Percentiles rank a stretch among this genome's conserved stretches.
phyloP scores from a whole-genome alignment of 2,329 filamentous ascomycete genomes.

The Penicillium sp. region DNA sequence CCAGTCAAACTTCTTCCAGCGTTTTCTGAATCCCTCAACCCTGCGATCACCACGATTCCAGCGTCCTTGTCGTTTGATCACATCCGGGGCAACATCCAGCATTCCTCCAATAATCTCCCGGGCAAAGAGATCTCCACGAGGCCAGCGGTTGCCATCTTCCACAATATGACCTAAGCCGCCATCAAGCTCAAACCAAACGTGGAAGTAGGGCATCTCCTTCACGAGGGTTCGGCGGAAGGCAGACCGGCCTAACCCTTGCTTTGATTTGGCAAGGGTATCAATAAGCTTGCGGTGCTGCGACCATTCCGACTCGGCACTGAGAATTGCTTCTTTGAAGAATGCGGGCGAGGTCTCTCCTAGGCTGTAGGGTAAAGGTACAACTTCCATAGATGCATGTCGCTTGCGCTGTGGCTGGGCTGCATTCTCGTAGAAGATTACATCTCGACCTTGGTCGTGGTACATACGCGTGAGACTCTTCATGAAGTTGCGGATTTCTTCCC shows the following conservation, averaged over 20 bases:
- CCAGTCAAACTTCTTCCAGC: constrained; percentile 95
- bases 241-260: constrained; percentile 66
- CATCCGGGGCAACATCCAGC: constrained; percentile 74
- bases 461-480: constrained; percentile 94
- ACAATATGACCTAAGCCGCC: constrained; percentile 91
- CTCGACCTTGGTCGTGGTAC: constrained; percentile 89
- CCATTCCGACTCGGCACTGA: constrained; percentile 88
- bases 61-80: constrained; percentile 84
- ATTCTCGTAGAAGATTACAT: constrained; percentile 97
- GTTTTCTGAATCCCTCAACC: constrained; percentile 74
- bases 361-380: constrained; percentile 82
- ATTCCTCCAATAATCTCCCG: constrained; percentile 90
- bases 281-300: constrained; percentile 92
- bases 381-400: constrained; percentile 80
- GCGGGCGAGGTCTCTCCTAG: constrained; percentile 89
- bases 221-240: constrained; percentile 81
- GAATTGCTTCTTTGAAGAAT: constrained; percentile 92
- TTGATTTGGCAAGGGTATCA: constrained; percentile 65
- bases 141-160: constrained; percentile 82
- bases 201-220: constrained; percentile 98
- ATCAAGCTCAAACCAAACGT: constrained; percentile 91
- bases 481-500: constrained; percentile 98
- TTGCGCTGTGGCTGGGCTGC: constrained; percentile 76
- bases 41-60: constrained; percentile 71
- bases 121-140: constrained; percentile 86